Base-by-base conservation (phyloP, 2,329 filamentous ascomycete species). In the Colletotrichum theobromicola region DNA sequence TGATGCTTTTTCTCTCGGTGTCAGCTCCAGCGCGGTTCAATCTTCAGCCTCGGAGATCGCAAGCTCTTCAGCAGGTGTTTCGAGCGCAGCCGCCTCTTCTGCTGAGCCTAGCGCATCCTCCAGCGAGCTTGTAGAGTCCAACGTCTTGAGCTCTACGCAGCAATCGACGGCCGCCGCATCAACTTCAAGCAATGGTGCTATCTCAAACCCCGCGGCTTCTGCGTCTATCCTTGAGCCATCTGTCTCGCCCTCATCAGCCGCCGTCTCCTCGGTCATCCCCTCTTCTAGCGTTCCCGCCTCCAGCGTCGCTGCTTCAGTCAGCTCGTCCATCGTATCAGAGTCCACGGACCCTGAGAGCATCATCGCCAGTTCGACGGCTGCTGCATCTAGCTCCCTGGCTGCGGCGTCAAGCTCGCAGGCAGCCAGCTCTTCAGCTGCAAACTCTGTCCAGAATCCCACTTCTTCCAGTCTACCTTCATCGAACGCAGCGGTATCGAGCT, bases 201-300 rank as follows among this genome's bases (percentile, higher is more conserved):
- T 21, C 42, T 46, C 42, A 5, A 46, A n/a, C 42, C 1, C 42
- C 2, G 35, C 1, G n/a, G n/a, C 37, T 4, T n/a, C n/a, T n/a
- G 0, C 37, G 12, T 46, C 42, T 46, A 13, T 9, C 18, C 1
- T 21, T 3, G 42, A 46, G 42, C 18, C 5, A 46, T 46, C 42
- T 1, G n/a, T n/a, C 0, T 46, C 42, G 1, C 18, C 18, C 0
- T 1, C 42, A 21, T 46, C 42, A 2, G 18, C 42, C 1, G 42
- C 42, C 5, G n/a, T 2, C 5, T 46, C 42, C 42, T 46, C 42
- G 3, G 42, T 5, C 2, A 2, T 46, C 0, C 18, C 18, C 18
- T 12, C 42, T 2, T 46, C 42, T 0, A 46, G 18, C 37, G n/a
- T 42, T 16, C 13, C 34, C 1, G 34, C 34, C 4, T 15, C 34